Conservation (phyloP, 257 asterid species). For the Striga asiatica region DNA sequence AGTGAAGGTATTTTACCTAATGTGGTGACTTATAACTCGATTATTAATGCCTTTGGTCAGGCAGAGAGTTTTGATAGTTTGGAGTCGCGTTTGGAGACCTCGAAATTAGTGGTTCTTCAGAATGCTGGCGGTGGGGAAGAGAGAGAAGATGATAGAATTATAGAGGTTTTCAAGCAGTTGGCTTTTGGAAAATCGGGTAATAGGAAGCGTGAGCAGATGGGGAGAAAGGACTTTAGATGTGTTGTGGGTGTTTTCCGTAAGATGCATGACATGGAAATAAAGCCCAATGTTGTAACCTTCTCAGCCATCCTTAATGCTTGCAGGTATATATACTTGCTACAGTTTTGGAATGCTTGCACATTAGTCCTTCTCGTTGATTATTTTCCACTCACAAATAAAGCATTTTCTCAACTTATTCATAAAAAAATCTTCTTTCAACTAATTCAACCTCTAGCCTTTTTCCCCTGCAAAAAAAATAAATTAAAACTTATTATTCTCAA, state of each 20-base stretch:
- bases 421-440: background rate
- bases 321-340: constrained; percentile 69
- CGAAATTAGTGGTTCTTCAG: constrained; percentile 15
- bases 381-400: background rate
- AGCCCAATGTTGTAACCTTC: constrained; percentile 94
- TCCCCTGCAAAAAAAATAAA: background rate
- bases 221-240: constrained; percentile 50
- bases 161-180: constrained; percentile 56
- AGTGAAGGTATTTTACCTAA: constrained; percentile 83
- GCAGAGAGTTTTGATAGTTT: constrained; percentile 27
- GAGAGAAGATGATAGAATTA: constrained; percentile 40
- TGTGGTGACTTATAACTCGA: constrained; percentile 90
- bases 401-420: background rate
- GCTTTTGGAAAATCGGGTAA: constrained; percentile 34
- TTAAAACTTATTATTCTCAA: background rate
- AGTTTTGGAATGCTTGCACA: no score
- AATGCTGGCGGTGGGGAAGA: constrained; percentile 12
- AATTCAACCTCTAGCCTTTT: background rate
- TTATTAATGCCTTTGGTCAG: constrained; percentile 81
- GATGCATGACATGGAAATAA: constrained; percentile 89
- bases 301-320: constrained; percentile 91
- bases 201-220: constrained; percentile 25
- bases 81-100: constrained; percentile 28
- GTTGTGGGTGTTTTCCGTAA: constrained; percentile 63
- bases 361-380: no score